Percentiles rank a stretch among this genome's conserved stretches.
Conservation (phyloP, 352 stramenopile genomes). For the Blastocystis sp. region DNA sequence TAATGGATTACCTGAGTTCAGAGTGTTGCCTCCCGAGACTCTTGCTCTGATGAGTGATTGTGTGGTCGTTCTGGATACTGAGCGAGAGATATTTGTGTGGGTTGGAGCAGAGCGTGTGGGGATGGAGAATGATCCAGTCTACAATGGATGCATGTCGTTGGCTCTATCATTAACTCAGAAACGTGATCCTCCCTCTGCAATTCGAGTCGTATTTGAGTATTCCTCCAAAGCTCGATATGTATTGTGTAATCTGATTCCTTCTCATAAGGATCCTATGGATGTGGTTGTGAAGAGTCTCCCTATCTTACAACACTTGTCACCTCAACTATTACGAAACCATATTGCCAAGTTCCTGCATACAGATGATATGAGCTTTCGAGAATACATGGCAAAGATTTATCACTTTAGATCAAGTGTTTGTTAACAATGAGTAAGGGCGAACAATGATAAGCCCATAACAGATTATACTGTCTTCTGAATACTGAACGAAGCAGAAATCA, state of each 20-base stretch:
- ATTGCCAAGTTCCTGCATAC: constrained; percentile 1
- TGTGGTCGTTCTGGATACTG: constrained; percentile 23
- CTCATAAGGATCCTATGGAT: constrained; percentile 46
- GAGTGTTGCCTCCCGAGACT: constrained; percentile 2
- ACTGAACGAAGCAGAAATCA: too few species aligned
- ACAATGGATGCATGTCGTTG: background rate
- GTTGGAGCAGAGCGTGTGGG: background rate
- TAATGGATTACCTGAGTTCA: background rate
- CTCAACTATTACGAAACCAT: background rate
- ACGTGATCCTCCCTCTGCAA: background rate
- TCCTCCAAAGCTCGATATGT: constrained; percentile 23
- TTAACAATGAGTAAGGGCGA: too few species aligned
- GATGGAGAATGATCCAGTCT: background rate
- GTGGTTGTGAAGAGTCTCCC: background rate
- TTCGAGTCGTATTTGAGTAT: too few species aligned
- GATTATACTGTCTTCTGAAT: too few species aligned
- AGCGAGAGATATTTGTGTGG: constrained; percentile 44
- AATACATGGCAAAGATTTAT: constrained; percentile 55
- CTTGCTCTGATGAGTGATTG: constrained; percentile 28
- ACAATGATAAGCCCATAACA: too few species aligned
- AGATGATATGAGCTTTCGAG: constrained; percentile 38
- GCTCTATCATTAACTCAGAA: background rate
- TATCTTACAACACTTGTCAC: background rate
- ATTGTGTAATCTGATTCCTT: constrained; percentile 54
- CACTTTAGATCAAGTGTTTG: constrained; percentile 48